Evolutionary conservation across 441 rosid genomes (phyloP).

Genomic region (Populus hybrid): DNA sequence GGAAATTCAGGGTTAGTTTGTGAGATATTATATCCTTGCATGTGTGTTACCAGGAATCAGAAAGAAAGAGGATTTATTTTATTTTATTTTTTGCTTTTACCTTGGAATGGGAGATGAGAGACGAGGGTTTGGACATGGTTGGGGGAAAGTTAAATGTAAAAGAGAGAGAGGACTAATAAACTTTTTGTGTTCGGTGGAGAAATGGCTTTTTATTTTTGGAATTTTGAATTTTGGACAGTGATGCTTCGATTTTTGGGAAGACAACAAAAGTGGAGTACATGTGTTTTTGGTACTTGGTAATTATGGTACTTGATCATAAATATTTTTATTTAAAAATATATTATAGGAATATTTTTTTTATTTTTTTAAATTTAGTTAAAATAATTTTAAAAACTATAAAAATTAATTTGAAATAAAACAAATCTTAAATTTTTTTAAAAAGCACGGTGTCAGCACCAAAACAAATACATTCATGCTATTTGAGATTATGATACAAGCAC

Average conservation of each 20-base stretch:
- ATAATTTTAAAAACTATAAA: too few relatives aligned
- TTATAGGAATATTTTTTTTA: too few relatives aligned
- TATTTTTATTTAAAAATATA: too few relatives aligned
- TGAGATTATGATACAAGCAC: too few relatives aligned
- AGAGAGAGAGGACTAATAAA: neutral
- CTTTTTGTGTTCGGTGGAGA: neutral
- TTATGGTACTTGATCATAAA: too few relatives aligned
- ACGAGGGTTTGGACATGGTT: neutral
- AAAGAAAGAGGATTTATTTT: neutral
- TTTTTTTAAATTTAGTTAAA: too few relatives aligned
- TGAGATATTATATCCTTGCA: neutral
- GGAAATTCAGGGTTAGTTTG: neutral
- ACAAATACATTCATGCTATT: too few relatives aligned
- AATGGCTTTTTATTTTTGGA: neutral
- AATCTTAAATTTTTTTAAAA: too few relatives aligned
- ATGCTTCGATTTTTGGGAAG: neutral
- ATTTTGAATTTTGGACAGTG: neutral
- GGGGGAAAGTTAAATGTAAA: neutral
- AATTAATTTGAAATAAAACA: too few relatives aligned
- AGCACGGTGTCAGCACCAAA: too few relatives aligned
- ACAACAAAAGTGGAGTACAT: neutral
- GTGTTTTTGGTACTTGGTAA: too few relatives aligned
- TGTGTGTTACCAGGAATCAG: neutral
- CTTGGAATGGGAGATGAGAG: neutral
- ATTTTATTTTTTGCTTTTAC: too few relatives aligned